Conservation (phyloP, 163 green algal genomes). For the Volvox carteri region DNA sequence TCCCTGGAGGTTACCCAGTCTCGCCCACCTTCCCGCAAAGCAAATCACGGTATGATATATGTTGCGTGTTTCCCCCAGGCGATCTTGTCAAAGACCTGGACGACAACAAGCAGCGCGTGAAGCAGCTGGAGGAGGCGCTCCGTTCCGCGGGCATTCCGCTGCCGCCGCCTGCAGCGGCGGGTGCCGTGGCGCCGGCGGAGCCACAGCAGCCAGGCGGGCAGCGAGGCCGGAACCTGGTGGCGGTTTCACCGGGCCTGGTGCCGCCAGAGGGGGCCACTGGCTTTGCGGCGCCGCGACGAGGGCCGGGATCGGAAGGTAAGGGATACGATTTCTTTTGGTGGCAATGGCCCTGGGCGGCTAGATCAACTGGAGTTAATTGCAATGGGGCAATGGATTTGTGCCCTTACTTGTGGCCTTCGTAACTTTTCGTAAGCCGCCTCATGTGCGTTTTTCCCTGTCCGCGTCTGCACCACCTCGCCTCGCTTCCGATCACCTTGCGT, state of each 20-base stretch:
- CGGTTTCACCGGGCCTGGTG: conserved; percentile 7
- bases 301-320: not conserved
- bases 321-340: no score
- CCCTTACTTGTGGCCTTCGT: no score
- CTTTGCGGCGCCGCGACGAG: not conserved
- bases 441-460: no score
- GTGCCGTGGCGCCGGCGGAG: not conserved
- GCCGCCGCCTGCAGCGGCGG: not conserved
- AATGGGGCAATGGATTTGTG: no score
- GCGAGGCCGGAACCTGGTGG: conserved; percentile 25
- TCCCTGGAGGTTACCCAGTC: no score
- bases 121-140: conserved; percentile 35
- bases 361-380: no score
- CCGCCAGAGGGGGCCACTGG: not conserved
- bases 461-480: no score
- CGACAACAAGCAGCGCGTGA: not conserved
- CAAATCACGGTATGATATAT: no score
- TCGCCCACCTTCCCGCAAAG: no score
- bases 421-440: no score
- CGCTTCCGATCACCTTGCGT: no score
- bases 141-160: conserved; percentile 20
- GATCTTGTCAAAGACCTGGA: conserved; percentile 47
- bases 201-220: conserved; percentile 1
- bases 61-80: conserved; percentile 3
- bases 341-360: no score